These are phyloP conservation scores for Pythium angustatum DNA, from an alignment of 352 stramenopile species.

Conservation along the genomic window DNA sequence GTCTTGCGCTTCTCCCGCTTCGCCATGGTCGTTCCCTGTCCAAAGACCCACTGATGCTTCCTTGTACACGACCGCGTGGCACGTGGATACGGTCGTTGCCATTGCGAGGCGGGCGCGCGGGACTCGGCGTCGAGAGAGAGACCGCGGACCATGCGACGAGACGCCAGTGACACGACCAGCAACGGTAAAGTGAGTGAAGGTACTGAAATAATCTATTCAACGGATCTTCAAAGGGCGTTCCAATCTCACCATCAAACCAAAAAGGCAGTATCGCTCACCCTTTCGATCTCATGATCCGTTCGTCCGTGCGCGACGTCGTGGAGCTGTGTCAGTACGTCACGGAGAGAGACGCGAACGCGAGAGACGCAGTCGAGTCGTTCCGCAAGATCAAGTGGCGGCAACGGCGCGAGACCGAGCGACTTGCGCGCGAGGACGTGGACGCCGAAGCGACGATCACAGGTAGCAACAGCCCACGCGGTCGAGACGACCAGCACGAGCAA, in stretches of 20 bases:
- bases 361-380: slow-evolving; percentile 34
- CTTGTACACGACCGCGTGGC: too few species aligned
- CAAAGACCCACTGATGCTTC: neutral
- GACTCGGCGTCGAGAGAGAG: slow-evolving; percentile 2
- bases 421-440: neutral
- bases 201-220: neutral
- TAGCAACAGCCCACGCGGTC: neutral
- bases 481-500: neutral
- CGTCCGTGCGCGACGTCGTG: slow-evolving; percentile 37
- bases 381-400: slow-evolving; percentile 48
- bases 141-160: slow-evolving; percentile 3
- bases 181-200: too few species aligned
- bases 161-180: slow-evolving; percentile 4
- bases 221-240: slow-evolving; percentile 8
- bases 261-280: too few species aligned
- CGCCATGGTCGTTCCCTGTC: slow-evolving; percentile 11
- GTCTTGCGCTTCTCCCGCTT: slow-evolving; percentile 39
- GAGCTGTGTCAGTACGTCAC: slow-evolving; percentile 48
- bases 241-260: too few species aligned
- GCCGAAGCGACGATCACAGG: neutral
- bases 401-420: slow-evolving; percentile 32
- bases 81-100: slow-evolving; percentile 9
- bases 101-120: neutral
- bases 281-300: slow-evolving; percentile 29
- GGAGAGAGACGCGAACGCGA: neutral